A percentile compares a stretch with the other conserved stretches of the same genome.
Conservation (phyloP, 371 early-diverging fungal genomes). For the Gilbertella persicaria region DNA sequence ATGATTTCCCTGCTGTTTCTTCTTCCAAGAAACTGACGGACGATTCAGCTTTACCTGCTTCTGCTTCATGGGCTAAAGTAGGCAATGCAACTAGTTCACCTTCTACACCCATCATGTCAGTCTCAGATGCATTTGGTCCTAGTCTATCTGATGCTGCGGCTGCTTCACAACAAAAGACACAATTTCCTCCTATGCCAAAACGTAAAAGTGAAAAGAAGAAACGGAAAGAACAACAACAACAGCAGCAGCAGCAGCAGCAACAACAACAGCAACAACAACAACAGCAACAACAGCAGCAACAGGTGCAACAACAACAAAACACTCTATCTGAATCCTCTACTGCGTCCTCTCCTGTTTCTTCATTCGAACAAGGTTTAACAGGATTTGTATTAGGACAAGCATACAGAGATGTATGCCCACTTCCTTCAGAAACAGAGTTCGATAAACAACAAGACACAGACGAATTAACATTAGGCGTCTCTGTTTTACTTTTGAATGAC, state of each 20-base stretch:
- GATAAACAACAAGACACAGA: constrained; percentile 10
- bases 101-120: constrained; percentile 35
- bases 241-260: not conserved
- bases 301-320: constrained; percentile 20
- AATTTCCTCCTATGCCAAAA: constrained; percentile 16
- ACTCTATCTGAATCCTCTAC: constrained; percentile 83
- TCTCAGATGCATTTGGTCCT: constrained; percentile 37
- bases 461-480: constrained; percentile 35
- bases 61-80: constrained; percentile 65
- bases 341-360: not conserved
- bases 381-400: constrained; percentile 45
- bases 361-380: constrained; percentile 23
- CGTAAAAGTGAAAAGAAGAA: constrained; percentile 25
- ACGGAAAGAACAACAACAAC: constrained; percentile 19
- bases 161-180: constrained; percentile 32
- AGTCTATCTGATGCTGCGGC: constrained; percentile 44
- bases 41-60: constrained; percentile 60
- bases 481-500: constrained; percentile 25
- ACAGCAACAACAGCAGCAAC: not conserved
- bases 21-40: constrained; percentile 23
- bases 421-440: constrained; percentile 8
- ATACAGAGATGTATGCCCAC: constrained; percentile 26
- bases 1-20: constrained; percentile 13
- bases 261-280: not conserved
- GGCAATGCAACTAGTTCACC: constrained; percentile 20